Evolutionary conservation across 768 basidiomycete species (phyloP).

Genomic region (Coprinopsis cinerea): DNA sequence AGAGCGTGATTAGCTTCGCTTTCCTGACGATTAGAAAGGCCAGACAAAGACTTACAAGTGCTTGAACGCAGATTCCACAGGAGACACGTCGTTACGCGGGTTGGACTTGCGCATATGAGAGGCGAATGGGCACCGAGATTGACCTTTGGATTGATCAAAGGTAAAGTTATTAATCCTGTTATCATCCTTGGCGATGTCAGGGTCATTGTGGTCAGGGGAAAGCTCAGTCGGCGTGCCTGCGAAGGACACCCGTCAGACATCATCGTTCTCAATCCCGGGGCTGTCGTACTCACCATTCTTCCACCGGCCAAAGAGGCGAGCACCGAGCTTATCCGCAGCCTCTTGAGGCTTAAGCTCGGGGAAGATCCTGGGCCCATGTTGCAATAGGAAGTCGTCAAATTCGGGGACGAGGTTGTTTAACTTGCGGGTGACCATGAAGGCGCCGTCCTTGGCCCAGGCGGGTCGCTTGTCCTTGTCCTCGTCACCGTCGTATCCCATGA

Average conservation of each 20-base stretch:
- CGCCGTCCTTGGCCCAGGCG: constrained; percentile 46
- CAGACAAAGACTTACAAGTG: neutral
- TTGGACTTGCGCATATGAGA: constrained; percentile 17
- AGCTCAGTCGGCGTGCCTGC: constrained; percentile 15
- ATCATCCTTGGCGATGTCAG: constrained; percentile 26
- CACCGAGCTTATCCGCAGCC: constrained; percentile 46
- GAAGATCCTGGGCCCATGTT: constrained; percentile 30
- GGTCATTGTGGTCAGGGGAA: constrained; percentile 28
- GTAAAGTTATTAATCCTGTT: constrained; percentile 16
- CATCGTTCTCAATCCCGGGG: neutral
- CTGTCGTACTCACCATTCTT: constrained; percentile 37
- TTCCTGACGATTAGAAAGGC: neutral
- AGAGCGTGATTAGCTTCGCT: too few relatives aligned
- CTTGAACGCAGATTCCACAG: constrained; percentile 11
- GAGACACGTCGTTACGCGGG: constrained; percentile 13
- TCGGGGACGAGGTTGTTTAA: constrained; percentile 47
- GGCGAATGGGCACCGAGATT: constrained; percentile 14
- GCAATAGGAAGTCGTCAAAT: constrained; percentile 38
- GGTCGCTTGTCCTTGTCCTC: constrained; percentile 15
- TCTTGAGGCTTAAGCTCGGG: constrained; percentile 26
- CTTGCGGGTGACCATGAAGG: constrained; percentile 46
- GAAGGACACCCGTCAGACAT: neutral
- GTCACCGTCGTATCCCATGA: constrained; percentile 42
- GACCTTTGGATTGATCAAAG: constrained; percentile 16
- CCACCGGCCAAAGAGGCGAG: constrained; percentile 50